A percentile compares a stretch with the other conserved stretches of the same genome.
Conservation (phyloP, 2,329 filamentous ascomycete genomes). For the Pseudocercospora cruenta region DNA sequence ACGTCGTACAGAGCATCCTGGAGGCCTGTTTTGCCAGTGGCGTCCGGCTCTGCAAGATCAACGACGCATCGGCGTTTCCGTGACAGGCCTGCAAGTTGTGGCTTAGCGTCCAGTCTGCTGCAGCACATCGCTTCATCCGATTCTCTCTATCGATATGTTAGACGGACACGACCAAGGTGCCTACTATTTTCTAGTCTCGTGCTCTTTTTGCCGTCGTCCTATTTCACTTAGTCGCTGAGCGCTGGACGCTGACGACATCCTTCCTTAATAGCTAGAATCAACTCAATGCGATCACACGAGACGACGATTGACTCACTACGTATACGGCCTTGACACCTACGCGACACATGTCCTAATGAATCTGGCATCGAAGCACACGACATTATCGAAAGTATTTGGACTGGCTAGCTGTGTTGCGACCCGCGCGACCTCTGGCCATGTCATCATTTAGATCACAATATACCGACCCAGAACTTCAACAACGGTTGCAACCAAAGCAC, state of each 20-base stretch:
- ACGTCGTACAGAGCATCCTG: background rate
- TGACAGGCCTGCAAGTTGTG: background rate
- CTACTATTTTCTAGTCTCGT: slow-evolving; percentile 7
- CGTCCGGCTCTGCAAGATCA: slow-evolving; percentile 2
- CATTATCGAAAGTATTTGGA: background rate
- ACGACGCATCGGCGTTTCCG: background rate
- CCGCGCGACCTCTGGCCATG: slow-evolving; percentile 1
- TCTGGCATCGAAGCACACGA: background rate
- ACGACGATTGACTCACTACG: slow-evolving; percentile 6
- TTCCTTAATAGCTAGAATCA: slow-evolving; percentile 8
- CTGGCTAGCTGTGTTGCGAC: background rate
- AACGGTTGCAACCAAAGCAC: slow-evolving; percentile 12
- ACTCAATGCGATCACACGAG: slow-evolving; percentile 13
- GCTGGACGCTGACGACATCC: slow-evolving; percentile 21
- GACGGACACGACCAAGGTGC: slow-evolving; percentile 14
- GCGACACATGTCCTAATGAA: slow-evolving; percentile 16
- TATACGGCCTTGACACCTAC: slow-evolving; percentile 3
- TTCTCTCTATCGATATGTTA: background rate
- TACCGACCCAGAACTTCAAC: background rate
- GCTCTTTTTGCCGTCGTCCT: background rate
- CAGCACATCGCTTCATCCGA: slow-evolving; percentile 12
- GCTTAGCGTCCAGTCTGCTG: background rate
- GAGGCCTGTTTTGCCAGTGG: background rate
- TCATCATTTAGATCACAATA: background rate
- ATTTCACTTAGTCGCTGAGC: slow-evolving; percentile 11